A percentile compares a stretch with the other conserved stretches of the same genome.
Evolutionary conservation across 2,329 filamentous ascomycete genomes (phyloP).

Genomic region (Ramichloridium luteum): DNA sequence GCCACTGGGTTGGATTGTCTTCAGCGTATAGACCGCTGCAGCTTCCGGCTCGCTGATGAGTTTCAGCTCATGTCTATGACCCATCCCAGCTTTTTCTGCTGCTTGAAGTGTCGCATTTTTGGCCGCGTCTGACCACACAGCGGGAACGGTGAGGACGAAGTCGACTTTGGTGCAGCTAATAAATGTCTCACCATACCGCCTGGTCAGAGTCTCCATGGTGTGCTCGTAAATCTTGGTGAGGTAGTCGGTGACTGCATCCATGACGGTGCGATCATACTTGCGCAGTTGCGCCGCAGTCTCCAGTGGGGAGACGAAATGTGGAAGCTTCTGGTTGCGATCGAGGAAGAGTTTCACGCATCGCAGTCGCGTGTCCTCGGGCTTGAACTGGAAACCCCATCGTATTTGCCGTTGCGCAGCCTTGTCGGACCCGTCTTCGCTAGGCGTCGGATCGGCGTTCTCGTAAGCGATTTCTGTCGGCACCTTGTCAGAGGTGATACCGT

Average conservation of each 20-base stretch:
- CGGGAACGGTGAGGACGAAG: constrained; percentile 70
- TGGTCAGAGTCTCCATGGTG: constrained; percentile 64
- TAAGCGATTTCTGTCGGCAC: constrained; percentile 66
- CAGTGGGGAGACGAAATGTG: constrained; percentile 65
- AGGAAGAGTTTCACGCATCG: constrained; percentile 78
- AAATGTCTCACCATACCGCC: constrained; percentile 65
- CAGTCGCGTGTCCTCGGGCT: constrained; percentile 60
- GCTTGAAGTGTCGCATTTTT: constrained; percentile 72
- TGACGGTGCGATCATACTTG: constrained; percentile 61
- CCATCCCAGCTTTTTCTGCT: constrained; percentile 69
- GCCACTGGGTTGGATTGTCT: constrained; percentile 65
- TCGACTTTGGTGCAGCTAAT: constrained; percentile 65
- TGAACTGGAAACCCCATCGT: constrained; percentile 77
- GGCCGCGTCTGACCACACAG: constrained; percentile 75
- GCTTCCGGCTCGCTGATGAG: constrained; percentile 75
- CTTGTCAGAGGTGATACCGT: constrained; percentile 80
- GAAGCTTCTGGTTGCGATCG: constrained; percentile 66
- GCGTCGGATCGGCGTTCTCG: constrained; percentile 24
- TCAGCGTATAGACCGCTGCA: constrained; percentile 66
- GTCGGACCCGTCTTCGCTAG: constrained; percentile 3
- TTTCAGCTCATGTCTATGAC: constrained; percentile 54
- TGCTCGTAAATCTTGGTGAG: constrained; percentile 63
- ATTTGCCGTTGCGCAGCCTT: constrained; percentile 25
- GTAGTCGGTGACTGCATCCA: constrained; percentile 70
- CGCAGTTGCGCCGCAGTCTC: constrained; percentile 68